Percentiles rank a stretch among this genome's conserved stretches.
Evolutionary conservation across 2,329 filamentous ascomycete genomes (phyloP).

Genomic region (Colletotrichum falcatum): DNA sequence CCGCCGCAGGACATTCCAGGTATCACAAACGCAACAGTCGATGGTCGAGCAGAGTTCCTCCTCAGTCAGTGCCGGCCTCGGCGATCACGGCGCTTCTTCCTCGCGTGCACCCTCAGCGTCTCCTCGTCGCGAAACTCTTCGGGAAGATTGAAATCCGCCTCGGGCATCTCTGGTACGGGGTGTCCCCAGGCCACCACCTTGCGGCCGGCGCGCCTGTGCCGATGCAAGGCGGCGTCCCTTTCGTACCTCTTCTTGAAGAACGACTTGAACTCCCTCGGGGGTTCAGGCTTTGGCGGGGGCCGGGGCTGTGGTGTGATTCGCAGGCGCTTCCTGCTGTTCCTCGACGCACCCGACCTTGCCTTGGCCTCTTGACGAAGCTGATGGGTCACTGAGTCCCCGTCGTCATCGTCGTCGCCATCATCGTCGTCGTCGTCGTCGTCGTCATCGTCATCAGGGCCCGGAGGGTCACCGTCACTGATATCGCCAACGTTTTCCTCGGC

Average conservation of each 20-base stretch:
- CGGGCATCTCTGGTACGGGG: constrained; percentile 77
- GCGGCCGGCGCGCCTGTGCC: constrained; percentile 75
- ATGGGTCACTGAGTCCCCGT: constrained; percentile 77
- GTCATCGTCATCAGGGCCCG: constrained; percentile 73
- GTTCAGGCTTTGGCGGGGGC: constrained; percentile 51
- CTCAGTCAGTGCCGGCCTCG: constrained; percentile 62
- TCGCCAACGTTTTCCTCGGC: constrained; percentile 48
- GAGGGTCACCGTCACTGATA: constrained; percentile 53
- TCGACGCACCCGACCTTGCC: constrained; percentile 60
- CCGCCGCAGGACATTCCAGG: constrained; percentile 7
- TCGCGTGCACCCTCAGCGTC: constrained; percentile 67
- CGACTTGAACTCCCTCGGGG: constrained; percentile 78
- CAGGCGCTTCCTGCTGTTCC: constrained; percentile 48
- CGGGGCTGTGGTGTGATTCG: constrained; percentile 42
- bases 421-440: constrained; percentile 77
- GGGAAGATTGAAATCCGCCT: constrained; percentile 81
- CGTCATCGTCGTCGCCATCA: constrained; percentile 68
- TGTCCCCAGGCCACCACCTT: constrained; percentile 85
- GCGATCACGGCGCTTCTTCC: constrained; percentile 72
- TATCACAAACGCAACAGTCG: constrained; percentile 2
- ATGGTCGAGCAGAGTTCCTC: constrained; percentile 30
- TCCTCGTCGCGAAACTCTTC: constrained; percentile 70
- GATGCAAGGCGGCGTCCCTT: constrained; percentile 82
- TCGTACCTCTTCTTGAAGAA: constrained; percentile 87
- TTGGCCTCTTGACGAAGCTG: constrained; percentile 81